Conservation (phyloP, 2,329 filamentous ascomycete genomes). For the Ilyonectria sp. region DNA sequence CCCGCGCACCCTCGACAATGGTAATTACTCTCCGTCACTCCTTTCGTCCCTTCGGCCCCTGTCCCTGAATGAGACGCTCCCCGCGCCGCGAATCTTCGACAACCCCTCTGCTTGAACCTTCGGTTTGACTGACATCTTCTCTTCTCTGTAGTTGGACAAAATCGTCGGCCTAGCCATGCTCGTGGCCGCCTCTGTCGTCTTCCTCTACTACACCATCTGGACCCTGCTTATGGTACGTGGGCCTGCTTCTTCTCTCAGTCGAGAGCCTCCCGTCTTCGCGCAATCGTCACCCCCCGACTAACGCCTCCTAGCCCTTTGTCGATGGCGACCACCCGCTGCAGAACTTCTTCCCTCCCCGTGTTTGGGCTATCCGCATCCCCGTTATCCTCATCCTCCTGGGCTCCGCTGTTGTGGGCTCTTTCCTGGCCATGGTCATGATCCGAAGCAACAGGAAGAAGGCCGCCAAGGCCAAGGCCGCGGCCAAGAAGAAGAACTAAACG, state of each 20-base stretch:
- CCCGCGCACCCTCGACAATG: conserved; percentile 45
- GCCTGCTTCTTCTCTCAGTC: conserved; percentile 18
- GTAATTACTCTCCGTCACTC: conserved; percentile 31
- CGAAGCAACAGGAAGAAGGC: conserved; percentile 98
- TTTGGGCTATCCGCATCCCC: conserved; percentile 98
- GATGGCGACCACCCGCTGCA: conserved; percentile 95
- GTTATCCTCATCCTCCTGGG: conserved; percentile 95
- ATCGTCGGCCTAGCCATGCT: conserved; percentile 78
- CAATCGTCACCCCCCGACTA: conserved; percentile 27
- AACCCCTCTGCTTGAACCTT: conserved; percentile 38
- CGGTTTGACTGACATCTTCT: conserved; percentile 32
- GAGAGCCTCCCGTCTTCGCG: conserved; percentile 5
- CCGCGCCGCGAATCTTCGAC: conserved; percentile 39
- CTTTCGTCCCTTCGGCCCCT: background rate
- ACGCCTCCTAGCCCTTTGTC: conserved; percentile 86
- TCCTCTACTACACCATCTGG: conserved; percentile 96
- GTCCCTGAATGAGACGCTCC: conserved; percentile 40
- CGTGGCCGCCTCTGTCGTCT: conserved; percentile 75
- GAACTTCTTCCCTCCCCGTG: conserved; percentile 94
- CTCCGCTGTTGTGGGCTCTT: conserved; percentile 94
- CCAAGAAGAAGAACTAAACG: conserved; percentile 86
- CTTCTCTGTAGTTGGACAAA: conserved; percentile 84
- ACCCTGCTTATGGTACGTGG: conserved; percentile 90
- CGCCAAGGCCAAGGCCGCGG: conserved; percentile 87
- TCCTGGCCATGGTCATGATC: conserved; percentile 98